These are phyloP conservation scores for Coemansia sp. DNA, from an alignment of 192 early-diverging fungal genomes.

Conservation along the genomic window DNA sequence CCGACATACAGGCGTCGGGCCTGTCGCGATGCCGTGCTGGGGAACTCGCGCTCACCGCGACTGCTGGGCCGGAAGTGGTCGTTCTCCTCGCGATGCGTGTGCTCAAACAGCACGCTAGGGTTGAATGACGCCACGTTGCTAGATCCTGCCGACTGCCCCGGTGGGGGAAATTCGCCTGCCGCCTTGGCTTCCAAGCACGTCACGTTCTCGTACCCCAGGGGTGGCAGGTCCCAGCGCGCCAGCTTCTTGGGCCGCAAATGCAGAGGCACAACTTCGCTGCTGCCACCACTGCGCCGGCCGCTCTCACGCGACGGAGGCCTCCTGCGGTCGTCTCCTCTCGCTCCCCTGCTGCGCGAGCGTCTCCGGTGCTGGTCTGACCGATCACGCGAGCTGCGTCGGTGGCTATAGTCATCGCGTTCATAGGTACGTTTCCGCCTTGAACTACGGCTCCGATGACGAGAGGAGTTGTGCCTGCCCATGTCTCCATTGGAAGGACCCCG, in stretches of 20 bases:
- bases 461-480: conserved; percentile 24
- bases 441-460: conserved; percentile 50
- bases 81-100: conserved; percentile 60
- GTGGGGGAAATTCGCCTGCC: conserved; percentile 65
- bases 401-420: conserved; percentile 57
- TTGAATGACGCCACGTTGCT: conserved; percentile 55
- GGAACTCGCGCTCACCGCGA: conserved; percentile 50
- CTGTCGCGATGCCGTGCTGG: conserved; percentile 67
- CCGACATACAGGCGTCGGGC: conserved; percentile 90
- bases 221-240: conserved; percentile 91
- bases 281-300: conserved; percentile 42
- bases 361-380: conserved; percentile 51
- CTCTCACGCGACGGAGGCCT: conserved; percentile 43
- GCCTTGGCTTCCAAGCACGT: conserved; percentile 86
- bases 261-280: conserved; percentile 66
- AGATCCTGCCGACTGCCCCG: conserved; percentile 42
- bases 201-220: conserved; percentile 87
- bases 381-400: conserved; percentile 31
- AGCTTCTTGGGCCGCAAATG: conserved; percentile 79
- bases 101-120: conserved; percentile 41
- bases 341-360: conserved; percentile 54
- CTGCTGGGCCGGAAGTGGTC: conserved; percentile 51
- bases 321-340: conserved; percentile 16
- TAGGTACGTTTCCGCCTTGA: conserved; percentile 57
- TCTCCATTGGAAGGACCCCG: conserved; percentile 7